Percentiles rank a stretch among this genome's conserved stretches.
These are phyloP conservation scores for Aspergillus puulaauensis DNA, from an alignment of 2,329 filamentous ascomycete species.

Conservation along the genomic window DNA sequence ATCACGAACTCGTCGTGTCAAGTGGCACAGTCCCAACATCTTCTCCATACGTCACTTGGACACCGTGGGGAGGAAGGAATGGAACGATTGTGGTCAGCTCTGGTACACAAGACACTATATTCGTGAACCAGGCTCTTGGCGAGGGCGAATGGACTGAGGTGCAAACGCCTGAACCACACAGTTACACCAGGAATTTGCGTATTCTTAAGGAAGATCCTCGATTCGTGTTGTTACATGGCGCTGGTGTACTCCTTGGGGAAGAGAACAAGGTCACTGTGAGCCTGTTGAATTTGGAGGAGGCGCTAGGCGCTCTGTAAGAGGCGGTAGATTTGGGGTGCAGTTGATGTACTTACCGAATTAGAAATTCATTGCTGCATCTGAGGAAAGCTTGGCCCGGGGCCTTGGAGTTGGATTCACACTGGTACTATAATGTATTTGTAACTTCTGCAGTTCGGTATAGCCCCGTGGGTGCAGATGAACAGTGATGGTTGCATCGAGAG, in stretches of 20 bases:
- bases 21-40: slow-evolving; percentile 46
- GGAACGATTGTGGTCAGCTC: slow-evolving; percentile 53
- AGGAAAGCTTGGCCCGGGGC: not conserved
- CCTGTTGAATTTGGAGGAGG: slow-evolving; percentile 11
- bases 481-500: not conserved
- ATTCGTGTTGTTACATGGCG: slow-evolving; percentile 9
- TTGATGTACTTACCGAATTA: not conserved
- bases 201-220: slow-evolving; percentile 33
- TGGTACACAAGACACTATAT: slow-evolving; percentile 43
- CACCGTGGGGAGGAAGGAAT: slow-evolving; percentile 43
- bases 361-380: not conserved
- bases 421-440: too few relatives aligned
- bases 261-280: slow-evolving; percentile 11
- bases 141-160: slow-evolving; percentile 49
- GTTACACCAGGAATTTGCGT: slow-evolving; percentile 49
- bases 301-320: slow-evolving; percentile 2
- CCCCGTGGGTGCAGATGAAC: not conserved
- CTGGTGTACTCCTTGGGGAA: slow-evolving; percentile 5
- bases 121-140: slow-evolving; percentile 49
- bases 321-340: not conserved
- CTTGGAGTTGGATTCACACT: not conserved
- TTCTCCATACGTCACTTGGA: slow-evolving; percentile 56
- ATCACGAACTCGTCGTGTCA: slow-evolving; percentile 43
- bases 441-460: too few relatives aligned
- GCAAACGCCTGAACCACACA: slow-evolving; percentile 38